Conservation (phyloP, 257 asterid species). For the Solanum neorickii region DNA sequence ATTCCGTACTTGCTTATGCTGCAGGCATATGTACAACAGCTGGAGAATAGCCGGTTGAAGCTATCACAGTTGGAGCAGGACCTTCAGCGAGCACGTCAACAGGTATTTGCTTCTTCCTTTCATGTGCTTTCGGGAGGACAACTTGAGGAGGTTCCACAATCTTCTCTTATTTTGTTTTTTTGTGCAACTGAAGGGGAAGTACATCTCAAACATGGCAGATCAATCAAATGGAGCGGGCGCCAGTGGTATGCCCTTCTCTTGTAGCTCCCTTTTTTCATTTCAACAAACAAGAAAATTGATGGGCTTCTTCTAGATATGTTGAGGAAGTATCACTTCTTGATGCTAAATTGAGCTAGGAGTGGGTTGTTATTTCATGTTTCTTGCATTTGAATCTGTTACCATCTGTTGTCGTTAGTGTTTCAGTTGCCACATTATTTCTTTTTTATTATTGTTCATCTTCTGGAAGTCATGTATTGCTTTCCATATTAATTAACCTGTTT, state of each 20-base stretch:
- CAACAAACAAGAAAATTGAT: neutral
- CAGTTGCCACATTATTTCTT: neutral
- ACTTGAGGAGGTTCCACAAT: neutral
- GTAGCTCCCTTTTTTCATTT: neutral
- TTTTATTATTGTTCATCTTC: neutral
- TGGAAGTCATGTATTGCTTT: neutral
- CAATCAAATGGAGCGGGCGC: constrained; percentile 50
- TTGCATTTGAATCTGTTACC: neutral
- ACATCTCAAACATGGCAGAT: constrained; percentile 63
- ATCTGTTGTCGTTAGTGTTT: neutral
- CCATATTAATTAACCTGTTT: neutral
- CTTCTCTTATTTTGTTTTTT: neutral
- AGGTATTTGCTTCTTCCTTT: constrained; percentile 11
- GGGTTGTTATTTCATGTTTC: neutral
- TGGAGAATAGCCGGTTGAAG: constrained; percentile 90
- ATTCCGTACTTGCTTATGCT: constrained; percentile 1
- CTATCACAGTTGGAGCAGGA: constrained; percentile 89
- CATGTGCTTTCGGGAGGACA: neutral
- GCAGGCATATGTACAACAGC: constrained; percentile 91
- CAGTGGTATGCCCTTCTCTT: constrained; percentile 43
- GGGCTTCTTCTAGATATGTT: neutral
- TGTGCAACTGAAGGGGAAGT: constrained; percentile 33
- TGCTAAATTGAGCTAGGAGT: neutral
- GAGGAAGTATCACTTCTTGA: neutral
- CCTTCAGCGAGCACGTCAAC: constrained; percentile 79